Conservation (phyloP, 257 asterid genomes). For the Solanum etuberosum region DNA sequence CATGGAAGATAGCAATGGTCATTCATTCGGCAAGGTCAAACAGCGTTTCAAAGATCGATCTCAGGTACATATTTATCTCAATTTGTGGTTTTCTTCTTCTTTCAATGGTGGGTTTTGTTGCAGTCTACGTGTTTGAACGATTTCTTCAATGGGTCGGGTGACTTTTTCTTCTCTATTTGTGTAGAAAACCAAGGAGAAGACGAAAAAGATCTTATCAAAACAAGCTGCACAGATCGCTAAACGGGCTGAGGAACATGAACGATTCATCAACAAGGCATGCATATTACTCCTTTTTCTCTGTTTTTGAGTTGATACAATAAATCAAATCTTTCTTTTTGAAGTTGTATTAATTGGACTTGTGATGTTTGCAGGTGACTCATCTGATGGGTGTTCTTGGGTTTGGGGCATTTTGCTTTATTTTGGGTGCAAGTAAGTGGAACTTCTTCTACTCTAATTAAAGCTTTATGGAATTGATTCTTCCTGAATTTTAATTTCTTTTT, state of each 20-base stretch:
- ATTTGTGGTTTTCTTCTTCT: neutral
- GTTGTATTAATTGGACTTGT: neutral
- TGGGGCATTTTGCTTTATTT: slow-evolving; percentile 88
- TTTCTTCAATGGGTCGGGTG: neutral
- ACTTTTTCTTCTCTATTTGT: neutral
- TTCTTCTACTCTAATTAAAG: neutral
- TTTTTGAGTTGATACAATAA: neutral
- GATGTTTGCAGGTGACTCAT: slow-evolving; percentile 58
- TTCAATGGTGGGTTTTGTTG: neutral
- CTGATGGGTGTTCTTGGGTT: slow-evolving; percentile 90
- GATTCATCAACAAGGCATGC: slow-evolving; percentile 71
- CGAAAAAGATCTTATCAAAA: slow-evolving; percentile 60
- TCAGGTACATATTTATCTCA: slow-evolving; percentile 28
- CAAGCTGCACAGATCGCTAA: slow-evolving; percentile 77
- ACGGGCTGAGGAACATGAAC: slow-evolving; percentile 93
- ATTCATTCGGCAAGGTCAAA: slow-evolving; percentile 34
- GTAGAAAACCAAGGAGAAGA: slow-evolving; percentile 78
- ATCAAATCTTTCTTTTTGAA: neutral
- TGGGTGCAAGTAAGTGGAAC: slow-evolving; percentile 82
- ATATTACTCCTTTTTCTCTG: neutral
- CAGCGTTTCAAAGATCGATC: slow-evolving; percentile 68
- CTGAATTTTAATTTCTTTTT: neutral
- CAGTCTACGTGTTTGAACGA: slow-evolving; percentile 2
- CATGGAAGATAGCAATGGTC: slow-evolving; percentile 43
- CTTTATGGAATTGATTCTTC: neutral